These are phyloP conservation scores for Chaetomium fimeti DNA, from an alignment of 495 filamentous ascomycete genomes.

Conservation along the genomic window DNA sequence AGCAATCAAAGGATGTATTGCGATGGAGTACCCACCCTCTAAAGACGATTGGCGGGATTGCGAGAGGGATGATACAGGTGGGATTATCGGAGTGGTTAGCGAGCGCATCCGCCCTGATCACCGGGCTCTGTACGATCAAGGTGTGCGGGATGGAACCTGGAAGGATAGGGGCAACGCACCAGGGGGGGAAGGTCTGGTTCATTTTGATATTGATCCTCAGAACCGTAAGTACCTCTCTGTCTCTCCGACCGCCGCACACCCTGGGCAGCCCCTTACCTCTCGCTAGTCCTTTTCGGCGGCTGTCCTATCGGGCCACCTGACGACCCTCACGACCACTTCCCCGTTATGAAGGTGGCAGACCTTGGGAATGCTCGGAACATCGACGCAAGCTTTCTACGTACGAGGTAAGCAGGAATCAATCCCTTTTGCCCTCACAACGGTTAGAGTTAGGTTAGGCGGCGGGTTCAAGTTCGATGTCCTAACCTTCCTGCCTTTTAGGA, in stretches of 20 bases:
- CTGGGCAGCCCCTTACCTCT: no score
- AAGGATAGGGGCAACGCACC: background rate
- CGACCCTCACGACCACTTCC: background rate
- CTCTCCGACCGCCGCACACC: no score
- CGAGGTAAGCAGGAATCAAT: background rate
- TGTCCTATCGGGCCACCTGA: background rate
- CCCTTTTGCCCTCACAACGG: no score
- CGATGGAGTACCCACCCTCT: background rate
- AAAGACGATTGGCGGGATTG: background rate
- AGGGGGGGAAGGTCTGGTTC: background rate
- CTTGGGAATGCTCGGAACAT: background rate
- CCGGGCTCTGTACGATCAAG: background rate
- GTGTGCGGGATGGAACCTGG: background rate
- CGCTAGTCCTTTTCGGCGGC: background rate
- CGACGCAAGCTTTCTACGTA: background rate
- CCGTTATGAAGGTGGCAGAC: background rate
- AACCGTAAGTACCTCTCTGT: background rate
- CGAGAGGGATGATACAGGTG: background rate
- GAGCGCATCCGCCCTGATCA: background rate
- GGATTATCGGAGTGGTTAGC: background rate
- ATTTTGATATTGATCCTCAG: conserved; percentile 5
- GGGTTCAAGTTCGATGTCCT: no score
- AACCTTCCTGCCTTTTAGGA: no score
- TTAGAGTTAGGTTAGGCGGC: no score
- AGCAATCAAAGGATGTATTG: background rate